Conservation (phyloP, 805 yeast species). For the Candida anglica region DNA sequence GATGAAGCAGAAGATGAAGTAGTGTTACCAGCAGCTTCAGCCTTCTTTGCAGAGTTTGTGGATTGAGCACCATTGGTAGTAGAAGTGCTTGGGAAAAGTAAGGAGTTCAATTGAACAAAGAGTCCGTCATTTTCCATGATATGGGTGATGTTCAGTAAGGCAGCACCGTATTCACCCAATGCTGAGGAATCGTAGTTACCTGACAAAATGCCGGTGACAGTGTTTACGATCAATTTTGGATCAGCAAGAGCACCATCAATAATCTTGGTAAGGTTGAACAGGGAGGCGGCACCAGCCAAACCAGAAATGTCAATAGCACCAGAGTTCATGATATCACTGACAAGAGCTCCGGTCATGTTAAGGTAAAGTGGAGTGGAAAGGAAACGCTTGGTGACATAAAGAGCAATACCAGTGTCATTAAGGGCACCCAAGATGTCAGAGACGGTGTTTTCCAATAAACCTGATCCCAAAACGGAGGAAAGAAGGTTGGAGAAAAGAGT, state of each 20-base stretch:
- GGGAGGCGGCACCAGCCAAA: constrained; percentile 1
- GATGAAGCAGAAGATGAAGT: constrained; percentile 6
- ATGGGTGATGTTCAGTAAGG: constrained; percentile 22
- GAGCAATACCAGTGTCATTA: constrained; percentile 38
- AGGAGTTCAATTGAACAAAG: constrained; percentile 33
- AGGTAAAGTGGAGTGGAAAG: constrained; percentile 30
- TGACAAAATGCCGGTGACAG: constrained; percentile 18
- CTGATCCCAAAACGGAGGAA: constrained; percentile 24
- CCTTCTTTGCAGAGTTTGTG: not conserved
- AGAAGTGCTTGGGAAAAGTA: constrained; percentile 21
- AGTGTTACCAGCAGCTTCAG: constrained; percentile 7
- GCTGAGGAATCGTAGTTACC: constrained; percentile 14
- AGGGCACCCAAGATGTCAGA: constrained; percentile 28
- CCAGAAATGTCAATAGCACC: constrained; percentile 20
- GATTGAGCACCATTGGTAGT: constrained; percentile 4
- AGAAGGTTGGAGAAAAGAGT: constrained; percentile 17
- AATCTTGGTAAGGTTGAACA: constrained; percentile 25
- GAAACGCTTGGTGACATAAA: constrained; percentile 32
- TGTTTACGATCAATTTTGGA: constrained; percentile 15
- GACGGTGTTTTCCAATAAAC: constrained; percentile 19
- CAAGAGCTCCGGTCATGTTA: constrained; percentile 31
- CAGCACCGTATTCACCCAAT: constrained; percentile 25
- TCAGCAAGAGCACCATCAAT: constrained; percentile 20
- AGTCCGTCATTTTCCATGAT: constrained; percentile 34
- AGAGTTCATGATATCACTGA: constrained; percentile 20